Base-by-base conservation (phyloP, 352 stramenopile species). In the Aphanomyces astaci region DNA sequence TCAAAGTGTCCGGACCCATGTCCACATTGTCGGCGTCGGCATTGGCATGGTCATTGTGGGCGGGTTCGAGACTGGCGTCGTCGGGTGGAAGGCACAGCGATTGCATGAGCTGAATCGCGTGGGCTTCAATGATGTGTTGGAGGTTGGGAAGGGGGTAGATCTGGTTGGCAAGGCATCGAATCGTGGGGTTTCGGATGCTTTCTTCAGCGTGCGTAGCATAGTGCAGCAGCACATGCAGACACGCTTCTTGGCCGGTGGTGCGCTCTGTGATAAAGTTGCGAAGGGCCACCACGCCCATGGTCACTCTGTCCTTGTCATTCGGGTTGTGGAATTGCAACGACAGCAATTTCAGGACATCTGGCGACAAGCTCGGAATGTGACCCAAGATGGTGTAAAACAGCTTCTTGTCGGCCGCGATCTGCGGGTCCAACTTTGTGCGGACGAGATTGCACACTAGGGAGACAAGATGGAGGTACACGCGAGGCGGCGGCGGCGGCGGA, bases 161-260 rank as follows among this genome's bases (percentile, higher is more conserved):
- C 52, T 93, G 84, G 48, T 93, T 93, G 15, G 80, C 84, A 17
- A 93, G 79, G 62, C 84, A 93, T 15, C 80, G 78, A 60, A 90
- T 91, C 9, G 80, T 74, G 52, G 76, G 79, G 70, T 87, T 90
- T 45, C 84, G 84, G 40, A 73, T 83, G n/a, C 75, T 74, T 25
- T 89, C 80, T 24, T 93, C 82, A 54, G 77, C 73, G 28, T 89
- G 76, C 53, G 81, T 88, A 4, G 82, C 85, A 62, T 76, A 91
- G n/a, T 79, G 78, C 53, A 93, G 74, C 48, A 93, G 63, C n/a
- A 93, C 63, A 2, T 75, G 69, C 48, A 93, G 72, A 27, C 79
- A 82, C 19, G 81, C 71, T 25, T 67, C 48, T 52, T 83, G 77
- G 9, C 82, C 87, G 27, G 70, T 70, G 27, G 82, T 80, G 32